Conservation (phyloP, 768 basidiomycete species). For the Nevesoporus exiguus region DNA sequence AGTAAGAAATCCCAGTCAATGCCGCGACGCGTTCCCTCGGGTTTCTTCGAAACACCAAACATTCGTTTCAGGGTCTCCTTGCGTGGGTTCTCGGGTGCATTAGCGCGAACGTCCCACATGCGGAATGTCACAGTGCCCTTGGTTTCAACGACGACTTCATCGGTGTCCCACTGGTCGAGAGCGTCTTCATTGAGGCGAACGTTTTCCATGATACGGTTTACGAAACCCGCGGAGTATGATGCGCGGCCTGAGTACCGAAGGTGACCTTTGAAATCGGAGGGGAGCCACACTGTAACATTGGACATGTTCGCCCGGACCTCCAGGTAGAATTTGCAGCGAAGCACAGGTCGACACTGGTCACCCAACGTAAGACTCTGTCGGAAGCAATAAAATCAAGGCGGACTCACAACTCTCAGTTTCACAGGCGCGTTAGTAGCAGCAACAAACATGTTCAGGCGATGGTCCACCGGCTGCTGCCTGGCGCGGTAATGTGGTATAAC, state of each 20-base stretch:
- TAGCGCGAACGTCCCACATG: constrained; percentile 75
- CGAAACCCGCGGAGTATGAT: constrained; percentile 67
- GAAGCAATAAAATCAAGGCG: background rate
- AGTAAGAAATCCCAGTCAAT: constrained; percentile 82
- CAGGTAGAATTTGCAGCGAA: constrained; percentile 56
- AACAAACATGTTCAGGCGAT: constrained; percentile 70
- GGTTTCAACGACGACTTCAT: constrained; percentile 64
- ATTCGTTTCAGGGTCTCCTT: constrained; percentile 64
- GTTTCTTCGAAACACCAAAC: constrained; percentile 54
- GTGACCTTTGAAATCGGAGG: constrained; percentile 72
- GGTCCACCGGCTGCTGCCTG: constrained; percentile 63
- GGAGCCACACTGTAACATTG: constrained; percentile 72
- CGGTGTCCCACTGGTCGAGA: constrained; percentile 39
- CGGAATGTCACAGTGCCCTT: constrained; percentile 60
- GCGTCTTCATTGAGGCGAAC: constrained; percentile 45
- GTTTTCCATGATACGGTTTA: constrained; percentile 61
- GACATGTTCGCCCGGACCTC: constrained; percentile 64
- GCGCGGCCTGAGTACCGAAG: constrained; percentile 54
- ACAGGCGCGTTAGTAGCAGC: constrained; percentile 49
- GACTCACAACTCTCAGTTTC: constrained; percentile 71
- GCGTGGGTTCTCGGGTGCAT: constrained; percentile 57
- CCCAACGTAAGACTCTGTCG: background rate
- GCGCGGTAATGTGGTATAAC: constrained; percentile 79
- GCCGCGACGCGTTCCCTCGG: constrained; percentile 39
- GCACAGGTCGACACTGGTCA: constrained; percentile 53